Evolutionary conservation across 768 basidiomycete genomes (phyloP).

Genomic region (Boletus eberwhitei): DNA sequence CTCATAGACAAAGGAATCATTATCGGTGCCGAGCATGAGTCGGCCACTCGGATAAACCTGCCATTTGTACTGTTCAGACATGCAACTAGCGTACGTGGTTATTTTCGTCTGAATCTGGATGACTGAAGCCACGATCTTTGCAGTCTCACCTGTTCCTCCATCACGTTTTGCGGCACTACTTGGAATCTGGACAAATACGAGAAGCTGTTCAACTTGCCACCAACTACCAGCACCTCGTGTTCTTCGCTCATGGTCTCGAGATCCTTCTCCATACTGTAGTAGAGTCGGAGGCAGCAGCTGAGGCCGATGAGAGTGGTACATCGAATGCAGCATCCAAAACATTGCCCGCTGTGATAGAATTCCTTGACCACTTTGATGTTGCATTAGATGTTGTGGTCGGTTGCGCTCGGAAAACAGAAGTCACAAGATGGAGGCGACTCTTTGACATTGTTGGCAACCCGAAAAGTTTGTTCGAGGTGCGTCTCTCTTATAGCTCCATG

Average conservation of each 20-base stretch:
- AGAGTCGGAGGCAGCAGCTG: constrained; percentile 66
- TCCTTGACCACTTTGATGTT: constrained; percentile 92
- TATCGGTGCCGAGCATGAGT: constrained; percentile 91
- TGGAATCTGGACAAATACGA: constrained; percentile 56
- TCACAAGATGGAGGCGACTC: constrained; percentile 83
- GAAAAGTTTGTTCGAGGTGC: constrained; percentile 85
- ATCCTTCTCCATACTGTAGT: constrained; percentile 91
- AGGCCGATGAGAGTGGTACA: constrained; percentile 24
- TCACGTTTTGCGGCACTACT: constrained; percentile 81
- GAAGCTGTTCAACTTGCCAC: constrained; percentile 86
- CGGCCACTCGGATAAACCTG: constrained; percentile 66
- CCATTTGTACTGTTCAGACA: constrained; percentile 92
- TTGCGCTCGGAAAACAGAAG: constrained; percentile 95
- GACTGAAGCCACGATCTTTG: not conserved
- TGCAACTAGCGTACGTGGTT: constrained; percentile 71
- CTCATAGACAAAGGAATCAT: constrained; percentile 99
- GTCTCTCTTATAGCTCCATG: constrained; percentile 3
- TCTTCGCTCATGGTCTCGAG: constrained; percentile 91
- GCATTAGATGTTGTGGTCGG: constrained; percentile 91
- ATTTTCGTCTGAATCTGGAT: not conserved
- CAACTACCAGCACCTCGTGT: constrained; percentile 85
- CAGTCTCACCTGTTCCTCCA: constrained; percentile 94
- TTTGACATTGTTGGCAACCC: constrained; percentile 92
- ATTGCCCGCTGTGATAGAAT: constrained; percentile 73
- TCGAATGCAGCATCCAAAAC: constrained; percentile 33